These are phyloP conservation scores for Cyberlindnera galapagoensis DNA, from an alignment of 805 yeast genomes.

Conservation along the genomic window DNA sequence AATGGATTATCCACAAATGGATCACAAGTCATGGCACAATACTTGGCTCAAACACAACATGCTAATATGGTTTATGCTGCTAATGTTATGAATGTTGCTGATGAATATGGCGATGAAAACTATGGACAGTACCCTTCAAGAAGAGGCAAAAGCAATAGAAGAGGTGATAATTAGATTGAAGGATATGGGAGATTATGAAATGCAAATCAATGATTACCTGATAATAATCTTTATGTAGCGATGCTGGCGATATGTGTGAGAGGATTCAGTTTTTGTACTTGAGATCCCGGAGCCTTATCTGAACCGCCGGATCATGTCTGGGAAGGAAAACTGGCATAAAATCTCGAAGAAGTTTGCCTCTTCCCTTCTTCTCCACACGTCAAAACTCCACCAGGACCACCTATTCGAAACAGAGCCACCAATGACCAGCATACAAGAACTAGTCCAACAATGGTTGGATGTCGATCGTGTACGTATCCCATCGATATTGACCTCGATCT, in stretches of 20 bases:
- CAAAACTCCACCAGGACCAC: neutral
- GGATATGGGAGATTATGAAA: no score
- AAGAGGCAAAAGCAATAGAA: no score
- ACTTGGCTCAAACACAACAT: constrained; percentile 65
- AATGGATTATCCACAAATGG: constrained; percentile 35
- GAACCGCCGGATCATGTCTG: no score
- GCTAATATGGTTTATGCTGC: constrained; percentile 50
- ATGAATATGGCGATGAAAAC: constrained; percentile 7
- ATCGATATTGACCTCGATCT: neutral
- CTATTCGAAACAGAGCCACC: constrained; percentile 1
- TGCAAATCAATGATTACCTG: no score
- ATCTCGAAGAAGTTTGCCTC: constrained; percentile 16
- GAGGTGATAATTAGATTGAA: no score
- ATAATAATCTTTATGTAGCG: no score
- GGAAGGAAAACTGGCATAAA: constrained; percentile 25
- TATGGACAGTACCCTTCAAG: no score
- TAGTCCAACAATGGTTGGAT: constrained; percentile 12
- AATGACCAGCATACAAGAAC: constrained; percentile 4
- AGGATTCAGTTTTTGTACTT: no score
- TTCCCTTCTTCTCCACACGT: neutral
- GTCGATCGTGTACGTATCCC: constrained; percentile 9
- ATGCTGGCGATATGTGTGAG: no score
- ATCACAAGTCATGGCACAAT: constrained; percentile 73
- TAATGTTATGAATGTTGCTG: constrained; percentile 45
- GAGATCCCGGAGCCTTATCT: no score